A percentile compares a stretch with the other conserved stretches of the same genome.
Evolutionary conservation across 176 grass and related monocot genomes (phyloP).

Genomic region (Elymus sibiricus): DNA sequence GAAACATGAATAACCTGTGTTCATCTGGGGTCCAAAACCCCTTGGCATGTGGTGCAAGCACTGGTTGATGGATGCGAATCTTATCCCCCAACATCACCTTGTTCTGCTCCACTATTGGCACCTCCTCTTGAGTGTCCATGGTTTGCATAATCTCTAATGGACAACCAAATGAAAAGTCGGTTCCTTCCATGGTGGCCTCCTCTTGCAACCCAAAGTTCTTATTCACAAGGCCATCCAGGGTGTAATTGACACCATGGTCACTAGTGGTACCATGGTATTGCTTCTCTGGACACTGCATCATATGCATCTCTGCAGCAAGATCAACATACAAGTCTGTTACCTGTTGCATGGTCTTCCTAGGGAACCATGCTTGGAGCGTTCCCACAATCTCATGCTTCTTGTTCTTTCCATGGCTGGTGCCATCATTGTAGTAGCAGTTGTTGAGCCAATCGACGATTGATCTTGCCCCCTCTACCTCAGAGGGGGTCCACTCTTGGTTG

Average conservation of each 20-base stretch:
- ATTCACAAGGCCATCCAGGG: not conserved
- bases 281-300: not conserved
- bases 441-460: not conserved
- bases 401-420: not conserved
- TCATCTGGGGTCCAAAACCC: not conserved
- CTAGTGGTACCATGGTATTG: not conserved
- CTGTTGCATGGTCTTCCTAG: not conserved
- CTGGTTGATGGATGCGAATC: not conserved
- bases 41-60: not conserved
- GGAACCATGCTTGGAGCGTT: not conserved
- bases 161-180: not conserved
- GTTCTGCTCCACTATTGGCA: too few species aligned
- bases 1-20: conserved; percentile 3
- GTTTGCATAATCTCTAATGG: too few species aligned
- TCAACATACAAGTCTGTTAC: conserved; percentile 20
- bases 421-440: too few species aligned
- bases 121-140: not conserved
- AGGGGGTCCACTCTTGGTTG: not conserved
- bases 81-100: not conserved
- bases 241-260: too few species aligned
- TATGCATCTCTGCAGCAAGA: not conserved
- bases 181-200: not conserved
- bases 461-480: not conserved
- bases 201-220: not conserved
- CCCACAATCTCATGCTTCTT: not conserved